Evolutionary conservation across 306 rosid genomes (phyloP).

Genomic region (Phaseolus lunatus): DNA sequence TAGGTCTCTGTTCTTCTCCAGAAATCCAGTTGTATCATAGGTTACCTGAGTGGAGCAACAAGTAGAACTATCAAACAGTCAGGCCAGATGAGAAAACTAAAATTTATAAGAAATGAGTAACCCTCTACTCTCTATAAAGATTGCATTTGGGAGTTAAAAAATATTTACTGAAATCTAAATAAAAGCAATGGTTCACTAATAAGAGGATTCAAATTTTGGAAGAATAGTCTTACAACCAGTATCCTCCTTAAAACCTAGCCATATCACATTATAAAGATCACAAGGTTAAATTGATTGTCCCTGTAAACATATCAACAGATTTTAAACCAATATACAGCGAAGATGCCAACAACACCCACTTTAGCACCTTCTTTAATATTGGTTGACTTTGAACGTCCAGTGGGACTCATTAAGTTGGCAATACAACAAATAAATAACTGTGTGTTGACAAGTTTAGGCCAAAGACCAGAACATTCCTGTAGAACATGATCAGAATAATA

Average conservation of each 20-base stretch:
- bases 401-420: background rate
- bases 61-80: constrained; percentile 56
- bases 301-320: background rate
- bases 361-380: background rate
- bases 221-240: constrained; percentile 40
- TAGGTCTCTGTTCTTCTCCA: constrained; percentile 97
- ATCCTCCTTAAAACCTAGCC: constrained; percentile 5
- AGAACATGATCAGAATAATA: constrained; percentile 52
- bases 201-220: constrained; percentile 17
- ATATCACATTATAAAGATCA: background rate
- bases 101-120: constrained; percentile 14
- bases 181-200: constrained; percentile 31
- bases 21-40: constrained; percentile 89
- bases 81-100: constrained; percentile 42
- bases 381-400: background rate
- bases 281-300: constrained; percentile 17
- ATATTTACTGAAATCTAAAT: constrained; percentile 3
- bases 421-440: background rate
- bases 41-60: constrained; percentile 74
- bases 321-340: background rate
- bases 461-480: background rate
- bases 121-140: constrained; percentile 1
- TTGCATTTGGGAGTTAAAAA: background rate
- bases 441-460: background rate
- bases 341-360: background rate